phyloP scores from a whole-genome alignment of 1,139 yeast species.

The Debaryomyces subglobosus region DNA sequence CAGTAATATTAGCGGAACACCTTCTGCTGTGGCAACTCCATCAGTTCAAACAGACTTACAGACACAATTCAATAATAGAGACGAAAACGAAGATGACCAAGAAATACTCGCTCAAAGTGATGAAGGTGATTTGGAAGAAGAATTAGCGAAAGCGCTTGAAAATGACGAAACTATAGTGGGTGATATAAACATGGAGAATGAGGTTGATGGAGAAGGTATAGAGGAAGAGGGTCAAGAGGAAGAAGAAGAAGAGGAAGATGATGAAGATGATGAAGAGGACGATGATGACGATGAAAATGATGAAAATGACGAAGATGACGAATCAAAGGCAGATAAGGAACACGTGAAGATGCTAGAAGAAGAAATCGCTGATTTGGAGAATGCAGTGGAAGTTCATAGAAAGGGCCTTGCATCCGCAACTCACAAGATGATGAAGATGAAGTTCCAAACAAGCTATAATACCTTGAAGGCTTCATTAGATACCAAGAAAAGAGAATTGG shows the following conservation, averaged over 20 bases:
- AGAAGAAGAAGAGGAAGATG: constrained; percentile 25
- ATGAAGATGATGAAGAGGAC: constrained; percentile 34
- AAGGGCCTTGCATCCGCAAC: constrained; percentile 76
- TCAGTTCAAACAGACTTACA: constrained; percentile 9
- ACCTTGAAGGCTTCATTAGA: constrained; percentile 84
- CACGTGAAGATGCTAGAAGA: constrained; percentile 80
- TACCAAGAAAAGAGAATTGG: constrained; percentile 72
- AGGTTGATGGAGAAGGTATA: constrained; percentile 17
- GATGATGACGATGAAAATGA: constrained; percentile 33
- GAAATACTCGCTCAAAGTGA: constrained; percentile 24
- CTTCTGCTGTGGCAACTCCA: constrained; percentile 29
- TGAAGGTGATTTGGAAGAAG: constrained; percentile 38
- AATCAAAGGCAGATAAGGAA: constrained; percentile 47
- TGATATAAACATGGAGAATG: constrained; percentile 15
- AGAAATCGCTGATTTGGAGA: constrained; percentile 81
- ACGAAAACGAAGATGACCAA: constrained; percentile 37
- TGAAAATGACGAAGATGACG: constrained; percentile 33
- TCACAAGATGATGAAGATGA: constrained; percentile 84
- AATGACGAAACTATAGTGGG: constrained; percentile 15
- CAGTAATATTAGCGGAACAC: constrained; percentile 24
- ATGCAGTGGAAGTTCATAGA: constrained; percentile 76
- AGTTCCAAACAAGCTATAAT: constrained; percentile 80
- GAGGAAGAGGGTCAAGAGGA: constrained; percentile 7
- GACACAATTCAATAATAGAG: constrained; percentile 30
- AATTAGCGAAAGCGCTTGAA: constrained; percentile 44